These are phyloP conservation scores for Grammothele lineata DNA, from an alignment of 768 basidiomycete genomes.

Conservation along the genomic window DNA sequence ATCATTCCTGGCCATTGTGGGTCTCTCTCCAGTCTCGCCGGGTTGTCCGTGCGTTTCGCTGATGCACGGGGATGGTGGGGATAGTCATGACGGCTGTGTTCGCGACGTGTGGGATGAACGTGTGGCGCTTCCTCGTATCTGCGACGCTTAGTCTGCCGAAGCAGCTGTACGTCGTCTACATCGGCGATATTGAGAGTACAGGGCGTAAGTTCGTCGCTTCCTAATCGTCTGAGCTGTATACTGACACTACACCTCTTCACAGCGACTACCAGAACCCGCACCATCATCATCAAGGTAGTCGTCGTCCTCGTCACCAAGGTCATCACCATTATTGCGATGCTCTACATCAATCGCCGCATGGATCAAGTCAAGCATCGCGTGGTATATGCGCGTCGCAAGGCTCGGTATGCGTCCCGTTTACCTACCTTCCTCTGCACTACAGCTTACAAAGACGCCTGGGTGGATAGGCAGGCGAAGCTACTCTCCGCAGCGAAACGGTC, in stretches of 20 bases:
- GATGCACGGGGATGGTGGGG: too few relatives aligned
- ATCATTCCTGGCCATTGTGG: slow-evolving; percentile 83
- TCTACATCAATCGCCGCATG: slow-evolving; percentile 74
- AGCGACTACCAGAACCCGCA: too few relatives aligned
- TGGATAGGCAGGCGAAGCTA: too few relatives aligned
- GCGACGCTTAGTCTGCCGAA: slow-evolving; percentile 85
- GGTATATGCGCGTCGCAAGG: slow-evolving; percentile 64
- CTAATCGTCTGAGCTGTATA: too few relatives aligned
- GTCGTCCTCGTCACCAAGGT: slow-evolving; percentile 64
- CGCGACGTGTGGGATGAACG: slow-evolving; percentile 81
- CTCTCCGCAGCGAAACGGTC: too few relatives aligned
- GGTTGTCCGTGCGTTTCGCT: too few relatives aligned
- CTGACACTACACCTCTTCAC: too few relatives aligned
- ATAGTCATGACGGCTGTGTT: slow-evolving; percentile 83
- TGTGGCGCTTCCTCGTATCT: slow-evolving; percentile 69
- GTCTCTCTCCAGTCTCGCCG: slow-evolving; percentile 20
- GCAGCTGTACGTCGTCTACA: slow-evolving; percentile 86
- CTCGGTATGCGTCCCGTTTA: slow-evolving; percentile 18
- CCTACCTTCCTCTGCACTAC: too few relatives aligned
- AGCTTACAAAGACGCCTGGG: too few relatives aligned
- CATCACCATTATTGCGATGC: slow-evolving; percentile 71
- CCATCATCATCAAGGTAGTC: slow-evolving; percentile 50
- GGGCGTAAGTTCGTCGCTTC: too few relatives aligned
- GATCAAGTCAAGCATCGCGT: slow-evolving; percentile 57
- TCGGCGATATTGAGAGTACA: too few relatives aligned